Evolutionary conservation across 1,284 basidiomycete genomes (phyloP), one percentile per base, ranked within the genome.

Genomic region (Flammula alnicola): DNA sequence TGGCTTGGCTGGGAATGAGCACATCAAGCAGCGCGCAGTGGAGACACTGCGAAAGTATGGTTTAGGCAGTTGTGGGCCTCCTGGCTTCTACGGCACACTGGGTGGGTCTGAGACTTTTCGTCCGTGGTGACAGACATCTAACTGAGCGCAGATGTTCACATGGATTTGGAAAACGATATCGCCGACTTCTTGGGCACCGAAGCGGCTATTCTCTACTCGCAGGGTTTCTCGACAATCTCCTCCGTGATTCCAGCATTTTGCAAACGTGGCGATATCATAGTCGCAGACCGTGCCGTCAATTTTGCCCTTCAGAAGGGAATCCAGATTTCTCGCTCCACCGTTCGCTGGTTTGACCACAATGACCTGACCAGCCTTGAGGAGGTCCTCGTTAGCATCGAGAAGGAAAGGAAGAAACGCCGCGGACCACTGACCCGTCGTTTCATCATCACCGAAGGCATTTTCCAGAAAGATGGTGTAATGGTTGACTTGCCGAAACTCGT

Each of bases 301-400:
- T 95, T 98, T 71, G 86, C 93, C 17, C 93, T 98, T 55, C 95
- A 98, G 70, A 97, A 96, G 69, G 97, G 95, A n/a, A 85, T 99
- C 25, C 91, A 98, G 69, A 93, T 98, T 55, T 94, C 91, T 26
- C 89, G 97, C 42, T 94, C 89, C 16, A 95, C 90, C 1, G 84
- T 98, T 40, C 84, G 90, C 36, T 99, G 94, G 94, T 99, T 87
- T 68, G 94, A 98, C 58, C 96, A 99, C 70, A 96, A 97, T 63
- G 93, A 98, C 67, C 80, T 95, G 66, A 83, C 87, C 59, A 94
- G 91, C 59, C 80, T 99, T 20, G 94, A 97, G 69, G 84, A 93
- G 9, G 91, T 95, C 2, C 76, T 99, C 41, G 79, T 93, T 57
- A 78, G 76, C 50, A 81, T 98, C 9, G 90, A 92, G 61, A 92